A percentile compares a stretch with the other conserved stretches of the same genome.
Conservation (phyloP, 495 filamentous ascomycete species). For the Hypoxylon crocopeplum region DNA sequence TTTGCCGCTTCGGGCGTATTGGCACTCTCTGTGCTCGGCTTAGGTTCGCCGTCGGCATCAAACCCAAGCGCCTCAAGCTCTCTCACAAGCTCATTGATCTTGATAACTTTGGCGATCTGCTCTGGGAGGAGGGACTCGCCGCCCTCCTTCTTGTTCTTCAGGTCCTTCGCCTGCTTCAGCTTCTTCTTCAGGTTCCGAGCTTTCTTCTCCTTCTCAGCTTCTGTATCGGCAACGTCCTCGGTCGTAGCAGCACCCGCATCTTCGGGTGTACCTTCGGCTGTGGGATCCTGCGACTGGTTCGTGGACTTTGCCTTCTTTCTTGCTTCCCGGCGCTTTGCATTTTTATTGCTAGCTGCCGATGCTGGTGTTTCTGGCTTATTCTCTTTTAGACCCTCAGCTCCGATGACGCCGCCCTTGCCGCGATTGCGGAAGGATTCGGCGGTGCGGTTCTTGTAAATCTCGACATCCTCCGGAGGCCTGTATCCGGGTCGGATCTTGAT, state of each 20-base stretch:
- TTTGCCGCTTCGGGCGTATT: slow-evolving; percentile 11
- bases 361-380: slow-evolving; percentile 51
- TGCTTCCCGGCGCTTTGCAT: slow-evolving; percentile 90
- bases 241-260: slow-evolving; percentile 39
- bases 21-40: slow-evolving; percentile 13
- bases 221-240: slow-evolving; percentile 62
- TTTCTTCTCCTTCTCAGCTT: slow-evolving; percentile 89
- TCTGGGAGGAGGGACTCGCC: slow-evolving; percentile 86
- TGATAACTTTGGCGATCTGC: slow-evolving; percentile 96
- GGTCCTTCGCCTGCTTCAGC: slow-evolving; percentile 86
- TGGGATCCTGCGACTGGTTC: not conserved
- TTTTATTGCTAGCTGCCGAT: slow-evolving; percentile 76
- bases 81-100: slow-evolving; percentile 89
- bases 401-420: slow-evolving; percentile 76
- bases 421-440: slow-evolving; percentile 87
- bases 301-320: slow-evolving; percentile 81
- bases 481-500: slow-evolving; percentile 95
- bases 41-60: slow-evolving; percentile 64
- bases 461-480: slow-evolving; percentile 92
- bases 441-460: slow-evolving; percentile 92
- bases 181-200: slow-evolving; percentile 95
- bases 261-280: slow-evolving; percentile 44
- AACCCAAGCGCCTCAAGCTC: slow-evolving; percentile 89
- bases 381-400: slow-evolving; percentile 71
- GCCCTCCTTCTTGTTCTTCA: slow-evolving; percentile 88